Evolutionary conservation across 208 protist genomes (phyloP), one percentile per base, ranked within the genome.

Genomic region (Acanthamoeba royreba): DNA sequence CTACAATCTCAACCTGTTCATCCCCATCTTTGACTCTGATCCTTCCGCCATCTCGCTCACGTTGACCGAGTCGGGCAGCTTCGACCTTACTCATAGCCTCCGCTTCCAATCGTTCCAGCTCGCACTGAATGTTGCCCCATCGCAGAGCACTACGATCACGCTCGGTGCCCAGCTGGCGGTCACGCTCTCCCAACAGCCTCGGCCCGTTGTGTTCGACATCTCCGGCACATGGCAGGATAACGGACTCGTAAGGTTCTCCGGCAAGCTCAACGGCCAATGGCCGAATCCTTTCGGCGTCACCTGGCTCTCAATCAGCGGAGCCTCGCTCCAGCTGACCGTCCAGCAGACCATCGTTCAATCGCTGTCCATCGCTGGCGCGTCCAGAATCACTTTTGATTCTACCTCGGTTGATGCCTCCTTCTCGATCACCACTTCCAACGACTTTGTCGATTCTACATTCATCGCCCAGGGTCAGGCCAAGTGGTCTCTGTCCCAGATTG

Each of bases 1-100:
- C 9, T 87, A 55, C 46, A 25, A 53, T 35, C 49, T 87, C 5
- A 42, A 52, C 49, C 49, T 87, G 42, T 87, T 61, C 17, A 35
- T 87, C 4, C 77, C 77, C 33, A 87, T 87, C 77, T 87, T 87
- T 38, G 77, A 87, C 19, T 38, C 77, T 25, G 49, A 87, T 35
- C 77, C 15, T 17, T n/a, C 43, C 43, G 43, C 43, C 9, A 55
- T 87, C 49, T 87, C 77, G n/a, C 77, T 87, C 43, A 15, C 77
- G 19, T 25, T 87, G 43, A 87, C 77, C 11, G 77, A 87, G 49
- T 87, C 77, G 19, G 77, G 77, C 77, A 61, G 46, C 49, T 87
- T 87, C 77, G 0, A 3, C 13, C 77, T 87, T 38, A 42, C 77
- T 13, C 19, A 45, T 45, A 87, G 42, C 77, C 35, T 87, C 77